Evolutionary conservation across 805 yeast genomes (phyloP), one percentile per base, ranked within the genome.

Genomic region (Candida yuanshanica): DNA sequence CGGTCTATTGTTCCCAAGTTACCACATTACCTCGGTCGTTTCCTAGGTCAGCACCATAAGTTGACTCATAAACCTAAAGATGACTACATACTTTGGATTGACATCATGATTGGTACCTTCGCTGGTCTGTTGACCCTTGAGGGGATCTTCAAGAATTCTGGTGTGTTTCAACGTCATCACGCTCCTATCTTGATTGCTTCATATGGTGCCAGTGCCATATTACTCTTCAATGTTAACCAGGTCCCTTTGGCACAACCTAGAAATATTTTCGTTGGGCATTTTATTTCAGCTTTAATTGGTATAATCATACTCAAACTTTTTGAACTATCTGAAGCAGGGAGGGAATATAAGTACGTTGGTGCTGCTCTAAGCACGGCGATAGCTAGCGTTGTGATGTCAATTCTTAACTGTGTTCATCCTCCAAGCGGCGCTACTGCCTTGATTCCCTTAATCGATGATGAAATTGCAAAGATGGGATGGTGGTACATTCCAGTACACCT

Each of bases 381-480:
- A 5, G 51, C 81, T 2, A 72, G 81, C 8, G 77, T 74, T 10
- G 56, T 62, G 3, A 79, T 79, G 83, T 59, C 72, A 12, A 46
- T 77, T 1, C 56, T 69, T 5, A 77, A 77, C 46, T 72, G 79
- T 43, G 74, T 78, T 1, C 87, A 81, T 54, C 88, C 88, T 0
- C 88, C 88, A 0, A 79, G 81, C 1, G 88, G 88, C 2, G 86
- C 87, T 1, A 70, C 81, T 9, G 85, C 87, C 0, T 52, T 81
- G 27, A 58, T 81, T 8, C 83, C 86, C 0, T 59, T 70, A 2
- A 51, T 73, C 0, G 81, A 77, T 39, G 70, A 55, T 1, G 47
- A 52, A 7, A 62, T 79, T 4, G 56, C 75, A 11, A 48, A 38
- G 4, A 64, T 80, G 71, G 73, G 85, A 37, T 81, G 87, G 88